phyloP scores from a whole-genome alignment of 164 flowering plant species.

The Liriodendron chinense region DNA sequence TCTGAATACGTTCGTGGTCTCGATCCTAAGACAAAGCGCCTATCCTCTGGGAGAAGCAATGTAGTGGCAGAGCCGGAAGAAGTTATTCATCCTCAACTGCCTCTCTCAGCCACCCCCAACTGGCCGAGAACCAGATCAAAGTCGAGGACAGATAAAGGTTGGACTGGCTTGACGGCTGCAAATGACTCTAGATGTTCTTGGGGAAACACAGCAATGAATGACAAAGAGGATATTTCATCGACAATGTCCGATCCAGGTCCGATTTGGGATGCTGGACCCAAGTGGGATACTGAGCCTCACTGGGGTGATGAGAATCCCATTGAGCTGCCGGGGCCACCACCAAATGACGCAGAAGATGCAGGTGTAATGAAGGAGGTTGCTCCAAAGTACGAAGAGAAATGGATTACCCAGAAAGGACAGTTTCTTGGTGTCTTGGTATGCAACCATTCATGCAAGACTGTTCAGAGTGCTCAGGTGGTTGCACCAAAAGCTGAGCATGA shows the following conservation, averaged over 20 bases:
- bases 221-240: slow-evolving; percentile 95
- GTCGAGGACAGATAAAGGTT: slow-evolving; percentile 78
- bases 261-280: slow-evolving; percentile 97
- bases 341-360: slow-evolving; percentile 46
- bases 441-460: slow-evolving; percentile 96
- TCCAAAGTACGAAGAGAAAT: slow-evolving; percentile 55
- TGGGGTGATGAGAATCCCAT: slow-evolving; percentile 67
- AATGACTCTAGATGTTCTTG: slow-evolving; percentile 75
- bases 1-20: slow-evolving; percentile 93
- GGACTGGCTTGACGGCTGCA: slow-evolving; percentile 63
- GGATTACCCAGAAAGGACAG: slow-evolving; percentile 69
- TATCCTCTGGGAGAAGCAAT: slow-evolving; percentile 82
- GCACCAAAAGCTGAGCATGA: slow-evolving; percentile 97
- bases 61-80: slow-evolving; percentile 62
- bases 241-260: slow-evolving; percentile 99
- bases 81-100: slow-evolving; percentile 76
- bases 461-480: slow-evolving; percentile 90
- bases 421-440: slow-evolving; percentile 91
- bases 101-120: slow-evolving; percentile 73
- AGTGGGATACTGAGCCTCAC: slow-evolving; percentile 81
- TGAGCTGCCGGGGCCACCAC: slow-evolving; percentile 63
- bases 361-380: slow-evolving; percentile 38
- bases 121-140: slow-evolving; percentile 96
- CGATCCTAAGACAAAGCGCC: slow-evolving; percentile 82
- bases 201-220: slow-evolving; percentile 72